Base-by-base conservation (phyloP, 2,329 filamentous ascomycete genomes). In the Arthrinium puccinioides region DNA sequence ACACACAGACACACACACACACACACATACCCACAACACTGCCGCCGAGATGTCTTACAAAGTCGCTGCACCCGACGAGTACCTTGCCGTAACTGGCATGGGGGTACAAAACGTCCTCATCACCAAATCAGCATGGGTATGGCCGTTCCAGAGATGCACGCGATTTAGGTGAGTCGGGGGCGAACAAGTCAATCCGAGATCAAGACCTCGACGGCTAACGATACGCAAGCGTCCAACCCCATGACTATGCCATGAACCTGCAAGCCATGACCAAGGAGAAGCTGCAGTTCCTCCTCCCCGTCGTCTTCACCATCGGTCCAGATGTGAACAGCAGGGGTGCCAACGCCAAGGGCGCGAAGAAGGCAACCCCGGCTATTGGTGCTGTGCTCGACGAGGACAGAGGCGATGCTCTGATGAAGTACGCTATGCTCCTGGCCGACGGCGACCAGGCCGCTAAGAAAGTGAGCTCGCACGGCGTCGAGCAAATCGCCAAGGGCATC, bases 231-330 rank as follows among this genome's bases (percentile, higher is more conserved):
- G 79, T 85, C 51, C 81, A 81, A 46, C 83, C 84, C 0, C 85
- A 86, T 54, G 87, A 94, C 61, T 90, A 92, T 61, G 77, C 75
- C 41, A 85, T 94, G 72, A 79, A 80, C 39, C 67, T 94, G 2
- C 84, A 89, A 55, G 87, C 87, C 39, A 94, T 94, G 87, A 94
- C 87, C 14, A 78, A 82, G 50, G 87, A 94, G 64, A 94, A 94
- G 59, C 72, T 92, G 4, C 84, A 89, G 45, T 89, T 92, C 56
- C 71, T 79, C 5, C 73, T 92, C 0, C 87, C 86, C 3, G 85
- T 87, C 9, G 84, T 92, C 44, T 92, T 92, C 63, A 92, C 87
- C 25, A 82, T 92, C 42, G 87, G 87, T 11, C 87, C 87, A 0
- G 79, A 87, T 44, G 78, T 90, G 44, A 79, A 82, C 44, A 61